A percentile compares a stretch with the other conserved stretches of the same genome.
These are phyloP conservation scores for Aspergillus sparsus DNA, from an alignment of 495 filamentous ascomycete genomes.

Conservation along the genomic window DNA sequence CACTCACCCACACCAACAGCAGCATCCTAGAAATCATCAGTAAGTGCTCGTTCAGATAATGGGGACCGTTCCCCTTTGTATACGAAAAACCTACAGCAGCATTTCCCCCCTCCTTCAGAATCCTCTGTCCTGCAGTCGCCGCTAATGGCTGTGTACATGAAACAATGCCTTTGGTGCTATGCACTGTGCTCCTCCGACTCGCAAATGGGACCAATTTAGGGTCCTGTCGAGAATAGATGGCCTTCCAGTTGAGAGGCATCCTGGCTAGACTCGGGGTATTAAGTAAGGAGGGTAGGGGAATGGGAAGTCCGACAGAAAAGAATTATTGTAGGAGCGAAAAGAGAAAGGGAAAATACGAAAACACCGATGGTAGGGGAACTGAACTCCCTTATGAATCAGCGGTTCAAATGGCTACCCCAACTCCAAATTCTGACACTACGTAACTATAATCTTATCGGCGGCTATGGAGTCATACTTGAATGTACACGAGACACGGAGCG, in stretches of 20 bases:
- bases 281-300: too few relatives aligned
- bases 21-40: conserved; percentile 65
- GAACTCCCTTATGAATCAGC: not conserved
- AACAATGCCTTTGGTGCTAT: conserved; percentile 91
- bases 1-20: conserved; percentile 77
- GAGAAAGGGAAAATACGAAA: too few relatives aligned
- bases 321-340: not conserved
- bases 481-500: too few relatives aligned
- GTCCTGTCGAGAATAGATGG: conserved; percentile 63
- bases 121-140: conserved; percentile 79
- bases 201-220: conserved; percentile 67
- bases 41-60: not conserved
- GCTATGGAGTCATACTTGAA: too few relatives aligned
- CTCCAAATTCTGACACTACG: not conserved
- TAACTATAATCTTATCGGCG: not conserved
- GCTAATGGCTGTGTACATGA: conserved; percentile 90
- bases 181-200: conserved; percentile 86
- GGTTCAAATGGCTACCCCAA: not conserved
- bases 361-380: not conserved
- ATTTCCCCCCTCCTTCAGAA: conserved; percentile 87
- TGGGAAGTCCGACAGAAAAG: not conserved
- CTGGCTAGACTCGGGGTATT: conserved; percentile 12
- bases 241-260: conserved; percentile 61
- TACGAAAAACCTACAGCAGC: conserved; percentile 66
- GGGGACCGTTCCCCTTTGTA: not conserved